These are phyloP conservation scores for Boletus eberwhitei DNA, from an alignment of 768 basidiomycete genomes.

Conservation along the genomic window DNA sequence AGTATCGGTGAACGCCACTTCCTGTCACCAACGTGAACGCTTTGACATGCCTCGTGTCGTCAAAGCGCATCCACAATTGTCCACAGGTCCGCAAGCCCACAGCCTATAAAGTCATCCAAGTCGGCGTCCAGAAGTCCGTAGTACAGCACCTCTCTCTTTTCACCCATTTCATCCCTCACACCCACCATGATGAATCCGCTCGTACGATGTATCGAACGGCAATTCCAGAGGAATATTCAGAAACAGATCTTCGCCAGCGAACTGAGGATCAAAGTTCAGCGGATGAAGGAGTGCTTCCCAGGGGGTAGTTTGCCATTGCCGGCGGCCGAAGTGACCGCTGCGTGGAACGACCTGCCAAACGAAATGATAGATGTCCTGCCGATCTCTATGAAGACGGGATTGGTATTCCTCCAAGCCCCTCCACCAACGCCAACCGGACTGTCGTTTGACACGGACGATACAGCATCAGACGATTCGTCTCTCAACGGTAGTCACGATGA, in stretches of 20 bases:
- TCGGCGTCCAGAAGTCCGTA: background rate
- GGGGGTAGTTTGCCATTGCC: constrained; percentile 16
- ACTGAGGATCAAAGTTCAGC: constrained; percentile 10
- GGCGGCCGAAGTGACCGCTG: constrained; percentile 10
- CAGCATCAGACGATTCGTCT: background rate
- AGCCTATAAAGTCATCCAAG: constrained; percentile 17
- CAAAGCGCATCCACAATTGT: constrained; percentile 26
- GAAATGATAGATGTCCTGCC: constrained; percentile 9
- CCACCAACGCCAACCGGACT: constrained; percentile 19
- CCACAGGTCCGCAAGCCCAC: constrained; percentile 21
- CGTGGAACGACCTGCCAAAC: constrained; percentile 30
- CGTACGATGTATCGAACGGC: constrained; percentile 1
- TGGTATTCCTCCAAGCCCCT: constrained; percentile 9
- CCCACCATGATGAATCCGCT: constrained; percentile 7
- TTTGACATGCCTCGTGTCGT: constrained; percentile 27
- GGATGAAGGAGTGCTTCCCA: constrained; percentile 19
- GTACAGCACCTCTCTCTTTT: background rate
- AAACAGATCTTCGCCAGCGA: constrained; percentile 13
- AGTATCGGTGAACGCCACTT: constrained; percentile 11
- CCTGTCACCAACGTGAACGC: constrained; percentile 5
- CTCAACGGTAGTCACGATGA: background rate
- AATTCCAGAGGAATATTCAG: constrained; percentile 13
- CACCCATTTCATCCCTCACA: background rate
- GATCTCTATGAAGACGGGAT: constrained; percentile 1
- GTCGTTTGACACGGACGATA: constrained; percentile 2